Evolutionary conservation across 805 yeast species (phyloP), one percentile per base, ranked within the genome.

Genomic region (Lipomyces yamanashiensis): DNA sequence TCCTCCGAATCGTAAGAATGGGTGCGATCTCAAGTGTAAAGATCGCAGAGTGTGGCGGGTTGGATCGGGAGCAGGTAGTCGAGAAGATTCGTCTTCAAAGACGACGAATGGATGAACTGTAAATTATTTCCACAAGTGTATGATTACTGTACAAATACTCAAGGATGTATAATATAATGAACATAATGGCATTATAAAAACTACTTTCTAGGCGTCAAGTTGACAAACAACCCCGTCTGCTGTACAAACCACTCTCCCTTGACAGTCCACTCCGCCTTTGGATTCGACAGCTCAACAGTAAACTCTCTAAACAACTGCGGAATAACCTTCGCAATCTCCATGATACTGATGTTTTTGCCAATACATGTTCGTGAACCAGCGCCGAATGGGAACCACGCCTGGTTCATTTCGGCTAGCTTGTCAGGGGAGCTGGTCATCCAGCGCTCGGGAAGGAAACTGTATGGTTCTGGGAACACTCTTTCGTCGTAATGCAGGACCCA

Each of bases 291-390:
- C 28, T 41, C 40, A 33, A 54, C 33, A 2, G 21, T 17, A 43
- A 41, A 54, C 41, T 54, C 58, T 33, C 58, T 54, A 54, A 54
- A 44, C 33, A 53, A 21, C 50, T 54, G 58, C 51, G 50, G 58
- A 9, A 54, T 13, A 9, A 54, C 21, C 43, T 54, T 54, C 2
- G 28, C 10, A 23, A 54, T 54, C 51, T 54, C 58, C 58, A 54
- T 54, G 43, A 54, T 33, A 17, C 50, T 54, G 13, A 54, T 54
- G 33, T 54, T 54, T 23, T 43, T 82, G 0, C 93, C 92, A 59
- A 87, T 76, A 71, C 93, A 88, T 91, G 87, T 87, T 67, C 92
- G 77, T 19, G 85, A 79, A 2, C 93, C 93, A 48, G 85, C 82
- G 0, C 93, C 92, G 76, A 88, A 88, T 0, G 88, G 85, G 81